A percentile compares a stretch with the other conserved stretches of the same genome.
These are phyloP conservation scores for Yamadazyma membranifaciens DNA, from an alignment of 1,139 yeast genomes.

Conservation along the genomic window DNA sequence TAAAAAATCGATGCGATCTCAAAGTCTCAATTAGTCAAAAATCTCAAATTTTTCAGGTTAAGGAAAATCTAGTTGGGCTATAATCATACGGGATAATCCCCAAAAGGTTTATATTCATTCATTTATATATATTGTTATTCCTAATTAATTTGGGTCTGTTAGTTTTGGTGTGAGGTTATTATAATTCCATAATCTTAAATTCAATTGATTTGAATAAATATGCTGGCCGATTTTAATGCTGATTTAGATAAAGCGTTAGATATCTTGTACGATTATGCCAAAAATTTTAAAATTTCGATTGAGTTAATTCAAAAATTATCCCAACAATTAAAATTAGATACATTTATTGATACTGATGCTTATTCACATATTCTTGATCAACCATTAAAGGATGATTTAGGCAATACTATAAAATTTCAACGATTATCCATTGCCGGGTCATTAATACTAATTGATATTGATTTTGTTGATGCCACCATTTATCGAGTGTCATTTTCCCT, in stretches of 20 bases:
- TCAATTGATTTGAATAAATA: background rate
- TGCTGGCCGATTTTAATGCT: slow-evolving; percentile 17
- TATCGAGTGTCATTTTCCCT: slow-evolving; percentile 35
- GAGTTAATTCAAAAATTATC: slow-evolving; percentile 42
- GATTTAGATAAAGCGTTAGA: slow-evolving; percentile 29
- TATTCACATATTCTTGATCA: slow-evolving; percentile 25
- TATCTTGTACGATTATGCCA: slow-evolving; percentile 32
- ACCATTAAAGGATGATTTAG: slow-evolving; percentile 16
- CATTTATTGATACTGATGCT: slow-evolving; percentile 41
- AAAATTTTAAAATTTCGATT: slow-evolving; percentile 32
- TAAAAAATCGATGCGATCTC: background rate
- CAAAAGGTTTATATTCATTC: too few species aligned
- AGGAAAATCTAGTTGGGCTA: background rate
- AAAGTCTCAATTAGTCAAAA: background rate
- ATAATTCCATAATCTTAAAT: too few species aligned
- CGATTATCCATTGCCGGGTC: slow-evolving; percentile 47
- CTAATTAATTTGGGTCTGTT: background rate
- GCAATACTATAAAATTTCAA: slow-evolving; percentile 14
- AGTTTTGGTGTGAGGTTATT: too few species aligned
- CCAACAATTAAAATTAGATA: slow-evolving; percentile 41
- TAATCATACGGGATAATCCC: too few species aligned
- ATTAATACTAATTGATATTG: slow-evolving; percentile 42
- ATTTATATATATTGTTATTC: too few species aligned
- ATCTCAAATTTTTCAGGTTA: background rate
- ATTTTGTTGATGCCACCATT: slow-evolving; percentile 29